Evolutionary conservation across 2,329 filamentous ascomycete genomes (phyloP).

Genomic region (Macrophomina tecta): DNA sequence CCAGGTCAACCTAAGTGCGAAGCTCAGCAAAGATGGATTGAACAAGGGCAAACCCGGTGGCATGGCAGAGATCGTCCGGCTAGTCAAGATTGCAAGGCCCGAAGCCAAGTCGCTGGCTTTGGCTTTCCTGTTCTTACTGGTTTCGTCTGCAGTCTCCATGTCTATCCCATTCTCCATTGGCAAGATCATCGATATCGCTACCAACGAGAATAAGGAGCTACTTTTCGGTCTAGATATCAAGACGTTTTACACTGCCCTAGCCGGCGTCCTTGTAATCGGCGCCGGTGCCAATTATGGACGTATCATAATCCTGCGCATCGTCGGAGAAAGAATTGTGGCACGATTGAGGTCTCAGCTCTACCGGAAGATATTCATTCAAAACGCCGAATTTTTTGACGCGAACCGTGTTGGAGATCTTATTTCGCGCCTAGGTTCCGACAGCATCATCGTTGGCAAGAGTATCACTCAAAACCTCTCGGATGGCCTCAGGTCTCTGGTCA

Average conservation of each 20-base stretch:
- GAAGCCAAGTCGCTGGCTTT: slow-evolving; percentile 79
- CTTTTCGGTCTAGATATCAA: slow-evolving; percentile 84
- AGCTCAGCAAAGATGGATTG: slow-evolving; percentile 79
- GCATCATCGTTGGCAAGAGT: slow-evolving; percentile 96
- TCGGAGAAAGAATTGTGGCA: slow-evolving; percentile 93
- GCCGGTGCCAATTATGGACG: slow-evolving; percentile 92
- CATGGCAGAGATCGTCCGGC: slow-evolving; percentile 75
- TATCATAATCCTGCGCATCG: slow-evolving; percentile 89
- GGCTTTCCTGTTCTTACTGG: slow-evolving; percentile 83
- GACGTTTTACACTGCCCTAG: slow-evolving; percentile 88
- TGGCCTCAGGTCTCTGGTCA: slow-evolving; percentile 88
- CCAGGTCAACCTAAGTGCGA: slow-evolving; percentile 86
- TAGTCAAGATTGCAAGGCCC: slow-evolving; percentile 87
- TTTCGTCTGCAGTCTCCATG: slow-evolving; percentile 94
- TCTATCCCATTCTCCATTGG: slow-evolving; percentile 96
- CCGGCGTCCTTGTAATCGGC: slow-evolving; percentile 74
- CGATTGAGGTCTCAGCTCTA: slow-evolving; percentile 89
- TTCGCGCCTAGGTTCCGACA: slow-evolving; percentile 92
- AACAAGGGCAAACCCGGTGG: slow-evolving; percentile 62
- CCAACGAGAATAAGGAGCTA: slow-evolving; percentile 66
- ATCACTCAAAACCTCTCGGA: slow-evolving; percentile 98
- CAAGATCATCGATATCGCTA: slow-evolving; percentile 90
- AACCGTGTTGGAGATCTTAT: slow-evolving; percentile 97
- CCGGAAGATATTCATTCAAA: slow-evolving; percentile 90
- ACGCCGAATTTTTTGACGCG: slow-evolving; percentile 98